Evolutionary conservation across 2,329 filamentous ascomycete species (phyloP), one percentile per base, ranked within the genome.

Genomic region (Pseudocercospora musae): DNA sequence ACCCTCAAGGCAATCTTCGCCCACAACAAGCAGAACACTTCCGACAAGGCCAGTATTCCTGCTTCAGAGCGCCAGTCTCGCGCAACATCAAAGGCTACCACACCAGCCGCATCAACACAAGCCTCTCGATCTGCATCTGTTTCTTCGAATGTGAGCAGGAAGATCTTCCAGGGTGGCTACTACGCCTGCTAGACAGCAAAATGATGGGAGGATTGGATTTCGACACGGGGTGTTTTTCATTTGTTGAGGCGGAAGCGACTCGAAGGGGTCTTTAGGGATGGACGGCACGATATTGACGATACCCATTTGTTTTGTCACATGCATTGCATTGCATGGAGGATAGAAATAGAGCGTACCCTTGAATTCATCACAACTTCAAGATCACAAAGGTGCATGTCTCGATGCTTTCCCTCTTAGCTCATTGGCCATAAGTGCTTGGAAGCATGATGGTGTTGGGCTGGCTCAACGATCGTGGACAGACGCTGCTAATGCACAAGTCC

Each of bases 1-100:
- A 57, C 55, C 15, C 40, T 57, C 13, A 57, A 57, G 40, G 37
- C 40, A n/a, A 57, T 57, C 55, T 48, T 57, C 55, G 10, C 21
- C 1, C 55, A 57, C 55, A 46, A 57, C 37, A 46, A 48, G 37
- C 21, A 21, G 20, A 57, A 44, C 29, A 23, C 31, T 10, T 48
- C 11, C 42, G 20, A 46, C 40, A 31, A 25, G 20, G 40, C 55
- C 15, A 57, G 21, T 23, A 44, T 25, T 6, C 23, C 31, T 33
- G 31, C 31, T 15, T 33, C 31, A 1, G 20, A 48, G 44, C 48
- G 48, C 15, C 21, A 52, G 25, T 52, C 48, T 18, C 48, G 48
- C 40, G 25, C 55, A 11, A 31, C 55, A 20, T 48, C 55, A 25
- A 57, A 57, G 29, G 37, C 55, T 42, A 15, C 20, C 40, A 57